Percentiles rank a stretch among this genome's conserved stretches.
phyloP scores from a whole-genome alignment of 768 basidiomycete genomes.

The Coprinopsis cinerea region DNA sequence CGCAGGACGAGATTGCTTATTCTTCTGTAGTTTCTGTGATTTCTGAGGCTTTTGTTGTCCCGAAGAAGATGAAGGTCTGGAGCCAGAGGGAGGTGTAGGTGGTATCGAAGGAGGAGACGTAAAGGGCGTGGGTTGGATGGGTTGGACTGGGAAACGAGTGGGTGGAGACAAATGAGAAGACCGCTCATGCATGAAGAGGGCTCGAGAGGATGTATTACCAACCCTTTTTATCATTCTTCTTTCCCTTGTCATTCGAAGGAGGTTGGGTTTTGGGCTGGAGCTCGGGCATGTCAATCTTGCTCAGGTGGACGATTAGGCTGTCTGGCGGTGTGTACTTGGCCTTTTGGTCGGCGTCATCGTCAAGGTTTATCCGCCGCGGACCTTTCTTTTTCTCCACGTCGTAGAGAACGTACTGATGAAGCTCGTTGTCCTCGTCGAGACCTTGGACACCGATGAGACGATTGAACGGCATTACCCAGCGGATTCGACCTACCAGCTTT shows the following conservation, averaged over 20 bases:
- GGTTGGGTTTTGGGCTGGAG: conserved; percentile 48
- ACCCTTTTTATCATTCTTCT: conserved; percentile 40
- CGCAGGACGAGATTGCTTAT: conserved; percentile 18
- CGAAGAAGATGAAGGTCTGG: conserved; percentile 6
- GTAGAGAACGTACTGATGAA: conserved; percentile 75
- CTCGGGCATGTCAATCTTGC: conserved; percentile 86
- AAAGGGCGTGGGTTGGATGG: conserved; percentile 7
- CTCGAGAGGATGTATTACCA: conserved; percentile 21
- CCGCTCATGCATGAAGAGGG: neutral
- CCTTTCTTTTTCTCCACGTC: conserved; percentile 50
- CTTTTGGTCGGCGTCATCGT: conserved; percentile 46
- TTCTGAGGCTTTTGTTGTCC: conserved; percentile 5
- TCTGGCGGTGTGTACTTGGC: conserved; percentile 60
- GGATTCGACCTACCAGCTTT: conserved; percentile 51
- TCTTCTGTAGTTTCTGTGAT: conserved; percentile 3
- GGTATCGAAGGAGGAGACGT: conserved; percentile 7
- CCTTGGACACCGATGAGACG: conserved; percentile 22
- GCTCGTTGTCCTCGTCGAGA: conserved; percentile 47
- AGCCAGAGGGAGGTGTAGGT: conserved; percentile 6
- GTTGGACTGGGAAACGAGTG: conserved; percentile 5
- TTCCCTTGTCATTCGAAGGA: conserved; percentile 19
- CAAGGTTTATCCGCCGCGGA: conserved; percentile 62
- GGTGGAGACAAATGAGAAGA: neutral
- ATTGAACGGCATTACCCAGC: neutral
- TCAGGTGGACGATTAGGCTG: conserved; percentile 66